Base-by-base conservation (phyloP, 176 grass and related monocot genomes). In the Chloris gayana region DNA sequence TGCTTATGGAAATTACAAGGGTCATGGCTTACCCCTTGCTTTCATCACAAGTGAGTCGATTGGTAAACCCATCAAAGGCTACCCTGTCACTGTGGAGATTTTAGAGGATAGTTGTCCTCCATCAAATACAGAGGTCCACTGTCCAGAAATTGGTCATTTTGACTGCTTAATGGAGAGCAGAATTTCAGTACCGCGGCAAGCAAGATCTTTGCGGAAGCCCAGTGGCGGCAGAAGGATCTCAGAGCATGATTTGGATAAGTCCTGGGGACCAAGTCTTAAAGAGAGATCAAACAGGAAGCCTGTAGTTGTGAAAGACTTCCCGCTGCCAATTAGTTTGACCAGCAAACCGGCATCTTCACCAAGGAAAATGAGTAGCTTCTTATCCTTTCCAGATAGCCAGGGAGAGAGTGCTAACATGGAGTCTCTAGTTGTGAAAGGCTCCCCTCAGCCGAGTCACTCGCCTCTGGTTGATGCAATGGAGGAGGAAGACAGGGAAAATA, bases 21-120 rank as follows among this genome's bases (percentile, higher is more conserved):
- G 84, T 45, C 78, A 76, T 4, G 84, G 77, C 25, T 87, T 89
- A 30, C 95, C 92, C 34, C 90, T 98, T 67, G 82, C 87, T 64
- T 95, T 86, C 78, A 88, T 98, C 45, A 79, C 84, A 79, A 98
- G 95, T 91, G 91, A 85, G 88, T 87, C 89, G 51, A 94, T 83
- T 17, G 84, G 90, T 58, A 94, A 93, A 87, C 83, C 84, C 35
- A 87, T 98, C 76, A 80, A 86, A 14, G 92, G 51, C 19, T 54
- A 84, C 72, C 95, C 90, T 75, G 22, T 98, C 25, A 51, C 79
- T 68, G 83, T 95, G 67, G 86, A 95, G 66, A 88, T 87, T 75
- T 53, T 95, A 75, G 70, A 95, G 54, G 88, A 93, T 82, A 82
- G 61, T 60, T 69, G 58, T 89, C 76, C 83, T 85, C 67, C 70